A percentile compares a stretch with the other conserved stretches of the same genome.
These are phyloP conservation scores for Elsinoe fawcettii DNA, from an alignment of 2,329 filamentous ascomycete species.

Conservation along the genomic window DNA sequence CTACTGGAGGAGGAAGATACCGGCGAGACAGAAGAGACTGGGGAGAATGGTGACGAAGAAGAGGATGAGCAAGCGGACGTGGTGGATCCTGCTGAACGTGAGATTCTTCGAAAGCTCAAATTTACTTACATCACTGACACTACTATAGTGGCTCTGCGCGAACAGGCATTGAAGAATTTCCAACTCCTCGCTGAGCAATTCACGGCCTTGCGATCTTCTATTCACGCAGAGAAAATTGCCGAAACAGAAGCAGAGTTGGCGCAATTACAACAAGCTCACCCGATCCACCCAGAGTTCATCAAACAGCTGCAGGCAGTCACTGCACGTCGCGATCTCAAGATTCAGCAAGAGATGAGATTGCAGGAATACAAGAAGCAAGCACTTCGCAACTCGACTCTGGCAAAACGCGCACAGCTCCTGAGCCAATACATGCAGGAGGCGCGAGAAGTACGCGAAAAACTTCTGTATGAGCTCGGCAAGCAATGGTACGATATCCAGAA, in stretches of 20 bases:
- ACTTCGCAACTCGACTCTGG: conserved; percentile 66
- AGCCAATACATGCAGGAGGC: conserved; percentile 84
- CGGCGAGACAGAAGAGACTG: conserved; percentile 32
- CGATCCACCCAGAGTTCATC: conserved; percentile 81
- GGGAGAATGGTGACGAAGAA: conserved; percentile 37
- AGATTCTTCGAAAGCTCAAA: conserved; percentile 18
- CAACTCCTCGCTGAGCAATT: conserved; percentile 82
- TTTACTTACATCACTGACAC: conserved; percentile 15
- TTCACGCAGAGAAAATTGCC: conserved; percentile 81
- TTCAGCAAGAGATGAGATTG: conserved; percentile 66
- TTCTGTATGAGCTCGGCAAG: conserved; percentile 72
- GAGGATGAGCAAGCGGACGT: conserved; percentile 29
- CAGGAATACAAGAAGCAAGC: conserved; percentile 66
- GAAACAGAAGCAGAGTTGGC: conserved; percentile 64
- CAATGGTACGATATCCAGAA: conserved; percentile 91
- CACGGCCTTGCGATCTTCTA: conserved; percentile 71
- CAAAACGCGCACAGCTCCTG: conserved; percentile 76
- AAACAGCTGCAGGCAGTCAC: conserved; percentile 84
- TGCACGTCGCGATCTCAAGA: conserved; percentile 70
- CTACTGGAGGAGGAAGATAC: conserved; percentile 19
- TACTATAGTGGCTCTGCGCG: conserved; percentile 35
- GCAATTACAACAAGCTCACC: conserved; percentile 50
- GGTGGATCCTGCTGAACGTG: conserved; percentile 23
- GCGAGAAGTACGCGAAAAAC: conserved; percentile 71
- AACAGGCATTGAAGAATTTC: conserved; percentile 46